Evolutionary conservation across 805 yeast genomes (phyloP).

Genomic region (Saccharomycopsis fermentans): DNA sequence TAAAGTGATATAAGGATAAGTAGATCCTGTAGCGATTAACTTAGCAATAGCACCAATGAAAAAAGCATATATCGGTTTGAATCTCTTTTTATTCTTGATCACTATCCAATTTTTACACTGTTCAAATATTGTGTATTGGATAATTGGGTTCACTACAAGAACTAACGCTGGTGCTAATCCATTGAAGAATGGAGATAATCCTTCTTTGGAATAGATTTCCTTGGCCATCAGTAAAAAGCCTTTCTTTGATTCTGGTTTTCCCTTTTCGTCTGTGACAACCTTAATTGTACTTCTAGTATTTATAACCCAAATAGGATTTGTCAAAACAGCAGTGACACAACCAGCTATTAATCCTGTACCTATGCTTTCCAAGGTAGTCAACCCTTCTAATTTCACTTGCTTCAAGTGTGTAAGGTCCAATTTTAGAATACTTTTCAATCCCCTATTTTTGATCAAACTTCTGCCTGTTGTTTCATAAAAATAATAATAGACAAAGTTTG

Average conservation of each 20-base stretch:
- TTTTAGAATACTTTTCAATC: constrained; percentile 23
- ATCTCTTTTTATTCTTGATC: constrained; percentile 33
- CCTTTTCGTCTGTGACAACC: constrained; percentile 14
- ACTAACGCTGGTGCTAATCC: constrained; percentile 85
- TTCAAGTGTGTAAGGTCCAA: constrained; percentile 14
- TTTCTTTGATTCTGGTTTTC: constrained; percentile 22
- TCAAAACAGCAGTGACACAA: constrained; percentile 64
- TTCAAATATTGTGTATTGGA: constrained; percentile 87
- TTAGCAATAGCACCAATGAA: constrained; percentile 84
- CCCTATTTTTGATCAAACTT: constrained; percentile 27
- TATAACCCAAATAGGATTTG: constrained; percentile 93
- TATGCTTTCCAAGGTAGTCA: constrained; percentile 59
- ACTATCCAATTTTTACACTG: constrained; percentile 63
- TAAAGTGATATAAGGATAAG: constrained; percentile 87
- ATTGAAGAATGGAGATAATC: constrained; percentile 60
- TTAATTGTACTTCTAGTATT: constrained; percentile 78
- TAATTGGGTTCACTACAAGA: constrained; percentile 77
- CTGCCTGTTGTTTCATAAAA: constrained; percentile 68
- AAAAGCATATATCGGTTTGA: constrained; percentile 70
- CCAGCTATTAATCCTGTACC: constrained; percentile 82
- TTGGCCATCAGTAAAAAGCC: constrained; percentile 46
- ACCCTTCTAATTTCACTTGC: constrained; percentile 23
- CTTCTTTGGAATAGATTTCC: constrained; percentile 61
- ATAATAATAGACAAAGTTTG: constrained; percentile 85
- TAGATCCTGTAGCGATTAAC: constrained; percentile 75